Evolutionary conservation across 2,329 filamentous ascomycete genomes (phyloP).

Genomic region (Pestalotiopsis sp.): DNA sequence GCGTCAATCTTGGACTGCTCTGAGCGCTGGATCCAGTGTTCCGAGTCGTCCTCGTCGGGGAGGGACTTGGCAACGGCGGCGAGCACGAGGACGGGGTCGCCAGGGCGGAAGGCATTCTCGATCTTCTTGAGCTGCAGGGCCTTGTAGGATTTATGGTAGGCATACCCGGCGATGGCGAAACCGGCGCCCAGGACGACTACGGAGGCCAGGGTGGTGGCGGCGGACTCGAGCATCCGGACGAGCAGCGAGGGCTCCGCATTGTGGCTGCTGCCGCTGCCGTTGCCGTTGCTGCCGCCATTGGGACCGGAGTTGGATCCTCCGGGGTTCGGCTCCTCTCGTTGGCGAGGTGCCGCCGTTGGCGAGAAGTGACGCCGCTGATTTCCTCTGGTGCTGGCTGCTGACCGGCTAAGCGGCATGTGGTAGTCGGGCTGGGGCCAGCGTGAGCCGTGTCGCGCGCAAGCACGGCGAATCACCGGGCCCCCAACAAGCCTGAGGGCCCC

Average conservation of each 20-base stretch:
- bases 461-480: not conserved
- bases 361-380: not conserved
- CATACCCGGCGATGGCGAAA: constrained; percentile 69
- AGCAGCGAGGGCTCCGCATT: constrained; percentile 35
- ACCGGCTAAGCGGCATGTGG: constrained; percentile 1
- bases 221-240: constrained; percentile 71
- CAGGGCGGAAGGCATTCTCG: constrained; percentile 85
- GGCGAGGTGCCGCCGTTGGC: not conserved
- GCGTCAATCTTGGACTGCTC: constrained; percentile 81
- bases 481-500: not conserved
- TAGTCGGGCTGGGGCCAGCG: constrained; percentile 8
- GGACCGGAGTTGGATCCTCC: not conserved
- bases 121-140: constrained; percentile 89
- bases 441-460: constrained; percentile 1
- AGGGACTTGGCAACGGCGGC: constrained; percentile 66
- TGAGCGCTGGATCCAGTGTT: constrained; percentile 80
- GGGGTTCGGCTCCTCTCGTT: not conserved
- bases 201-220: constrained; percentile 75
- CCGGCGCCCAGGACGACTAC: constrained; percentile 70
- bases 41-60: constrained; percentile 43
- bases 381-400: not conserved
- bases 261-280: not conserved
- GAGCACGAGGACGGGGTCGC: constrained; percentile 84
- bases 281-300: not conserved
- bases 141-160: constrained; percentile 87